Evolutionary conservation across 2,329 filamentous ascomycete species (phyloP).

Genomic region (Teratosphaeria viscida): DNA sequence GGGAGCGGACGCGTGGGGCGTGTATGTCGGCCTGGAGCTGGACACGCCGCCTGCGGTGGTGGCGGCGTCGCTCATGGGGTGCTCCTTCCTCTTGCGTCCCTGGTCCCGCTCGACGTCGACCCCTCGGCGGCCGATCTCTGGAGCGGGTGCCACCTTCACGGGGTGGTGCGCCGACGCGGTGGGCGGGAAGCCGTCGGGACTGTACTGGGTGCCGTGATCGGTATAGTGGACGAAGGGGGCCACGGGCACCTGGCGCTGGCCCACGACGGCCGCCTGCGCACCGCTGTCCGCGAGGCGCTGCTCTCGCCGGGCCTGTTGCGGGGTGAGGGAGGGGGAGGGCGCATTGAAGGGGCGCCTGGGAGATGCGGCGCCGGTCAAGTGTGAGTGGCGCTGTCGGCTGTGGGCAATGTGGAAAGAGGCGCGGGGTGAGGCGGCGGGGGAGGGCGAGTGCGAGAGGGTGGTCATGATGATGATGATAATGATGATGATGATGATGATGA

Average conservation of each 20-base stretch:
- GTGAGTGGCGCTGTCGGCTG: conserved; percentile 2
- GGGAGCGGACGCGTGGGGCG: not conserved
- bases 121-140: conserved; percentile 8
- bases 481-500: too few species aligned
- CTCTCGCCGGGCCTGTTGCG: not conserved
- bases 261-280: not conserved
- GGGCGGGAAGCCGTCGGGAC: conserved; percentile 38
- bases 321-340: not conserved
- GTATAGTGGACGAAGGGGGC: conserved; percentile 18
- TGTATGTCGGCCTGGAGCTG: not conserved
- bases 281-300: not conserved
- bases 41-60: not conserved
- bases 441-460: conserved; percentile 15
- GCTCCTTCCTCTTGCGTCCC: conserved; percentile 1
- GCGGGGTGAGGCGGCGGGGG: conserved; percentile 21
- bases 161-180: conserved; percentile 22
- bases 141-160: not conserved
- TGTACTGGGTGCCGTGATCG: conserved; percentile 46
- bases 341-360: conserved; percentile 6
- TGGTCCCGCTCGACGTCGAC: not conserved
- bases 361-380: not conserved
- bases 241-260: not conserved
- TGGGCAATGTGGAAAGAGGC: conserved; percentile 12
- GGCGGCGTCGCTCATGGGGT: not conserved
- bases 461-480: not conserved